Evolutionary conservation across 768 basidiomycete species (phyloP), one percentile per base, ranked within the genome.

Genomic region (Termitomyces sp.): DNA sequence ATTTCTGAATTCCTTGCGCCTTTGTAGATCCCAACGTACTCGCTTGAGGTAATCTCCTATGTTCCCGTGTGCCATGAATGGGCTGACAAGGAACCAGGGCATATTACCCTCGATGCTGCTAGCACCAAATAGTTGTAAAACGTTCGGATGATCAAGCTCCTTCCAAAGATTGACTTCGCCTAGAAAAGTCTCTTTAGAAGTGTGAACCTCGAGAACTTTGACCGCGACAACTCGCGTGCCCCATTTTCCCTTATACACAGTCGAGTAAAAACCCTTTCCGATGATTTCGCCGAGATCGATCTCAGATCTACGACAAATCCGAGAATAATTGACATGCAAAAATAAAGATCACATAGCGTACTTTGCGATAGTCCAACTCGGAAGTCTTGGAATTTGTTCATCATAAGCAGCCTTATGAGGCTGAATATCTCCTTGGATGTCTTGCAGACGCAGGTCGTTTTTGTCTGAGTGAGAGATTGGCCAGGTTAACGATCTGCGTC

Each of bases 61-160:
- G 60, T 78, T 83, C 7, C 88, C 87, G 38, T 86, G 75, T 58
- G 77, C 70, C 70, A 81, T 75, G 65, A 87, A 88, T n/a, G 87
- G 87, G 64, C 83, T 86, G 56, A 93, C 88, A 43, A 87, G 76
- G 71, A 87, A 89, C 83, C 84, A 91, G 5, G 87, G 89, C 12
- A 84, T 80, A 38, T 84, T 82, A 21, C 81, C 79, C 8, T 75
- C 74, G 0, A 87, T 75, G 59, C 84, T 87, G 22, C 86, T 88
- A 7, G 91, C 91, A 2, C 91, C 91, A 53, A 82, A 84, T 22
- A 93, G 74, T 56, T 81, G 78, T 44, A 92, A 73, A 7, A 93
- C 83, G 60, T 90, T 83, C 10, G 80, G 77, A 62, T 92, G 90
- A 45, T 66, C 68, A n/a, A 93, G 77, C 6, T 67, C 71, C 59